phyloP scores from a whole-genome alignment of 257 asterid genomes.

The Galeopsis tetrahit region DNA sequence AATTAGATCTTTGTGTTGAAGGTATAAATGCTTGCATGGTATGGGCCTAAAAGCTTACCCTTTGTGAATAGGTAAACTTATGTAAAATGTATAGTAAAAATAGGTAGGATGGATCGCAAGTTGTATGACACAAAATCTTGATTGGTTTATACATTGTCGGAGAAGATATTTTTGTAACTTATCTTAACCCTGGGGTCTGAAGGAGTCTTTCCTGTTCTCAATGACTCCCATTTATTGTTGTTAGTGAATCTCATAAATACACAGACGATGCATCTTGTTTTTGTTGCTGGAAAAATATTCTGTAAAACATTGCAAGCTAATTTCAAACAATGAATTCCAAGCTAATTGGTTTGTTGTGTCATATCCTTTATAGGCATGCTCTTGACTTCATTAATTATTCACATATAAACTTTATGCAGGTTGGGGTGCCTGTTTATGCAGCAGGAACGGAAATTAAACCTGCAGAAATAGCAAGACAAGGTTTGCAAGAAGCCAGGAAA shows the following conservation, averaged over 20 bases:
- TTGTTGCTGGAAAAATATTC: not conserved
- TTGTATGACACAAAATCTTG: not conserved
- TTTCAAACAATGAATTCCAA: not conserved
- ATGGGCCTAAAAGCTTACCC: not conserved
- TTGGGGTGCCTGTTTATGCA: constrained; percentile 91
- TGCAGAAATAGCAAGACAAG: constrained; percentile 91
- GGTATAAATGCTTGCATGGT: constrained; percentile 13
- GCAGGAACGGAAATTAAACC: constrained; percentile 89
- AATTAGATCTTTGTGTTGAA: constrained; percentile 4
- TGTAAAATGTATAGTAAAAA: not conserved
- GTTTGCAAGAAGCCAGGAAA: constrained; percentile 82
- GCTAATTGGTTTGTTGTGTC: not conserved
- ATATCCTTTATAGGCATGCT: constrained; percentile 15
- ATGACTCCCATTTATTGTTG: constrained; percentile 20
- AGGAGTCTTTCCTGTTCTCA: not conserved
- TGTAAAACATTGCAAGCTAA: constrained; percentile 5
- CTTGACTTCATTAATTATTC: constrained; percentile 38
- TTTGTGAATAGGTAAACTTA: constrained; percentile 2
- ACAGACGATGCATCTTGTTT: not conserved
- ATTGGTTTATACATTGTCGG: constrained; percentile 13
- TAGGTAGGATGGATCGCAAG: not conserved
- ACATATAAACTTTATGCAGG: constrained; percentile 59
- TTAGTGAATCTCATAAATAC: constrained; percentile 20
- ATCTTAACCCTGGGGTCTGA: constrained; percentile 1
- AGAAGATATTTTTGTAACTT: constrained; percentile 16